Evolutionary conservation across 1,139 yeast genomes (phyloP), one percentile per base, ranked within the genome.

Genomic region (Suzukiozyma palmioleophila): DNA sequence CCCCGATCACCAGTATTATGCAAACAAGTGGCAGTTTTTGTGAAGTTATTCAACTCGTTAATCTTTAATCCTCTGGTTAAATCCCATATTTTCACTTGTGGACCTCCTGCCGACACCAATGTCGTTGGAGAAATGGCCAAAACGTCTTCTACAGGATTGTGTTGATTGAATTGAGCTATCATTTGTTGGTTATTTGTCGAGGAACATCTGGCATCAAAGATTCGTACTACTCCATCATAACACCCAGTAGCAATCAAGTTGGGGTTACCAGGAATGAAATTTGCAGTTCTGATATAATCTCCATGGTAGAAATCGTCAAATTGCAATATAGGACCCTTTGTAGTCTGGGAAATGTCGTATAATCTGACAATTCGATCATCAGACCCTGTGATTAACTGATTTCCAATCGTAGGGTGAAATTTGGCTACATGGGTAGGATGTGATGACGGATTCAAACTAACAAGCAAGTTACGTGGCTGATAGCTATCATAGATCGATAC

Each of bases 381-480:
- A 3, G 95, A 84, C 5, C 96, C 96, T 3, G 96, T 85, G 21
- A 89, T 69, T 43, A 92, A 63, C 44, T 85, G 84, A 35, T 87
- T 79, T 13, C 81, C 77, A 32, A 79, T 69, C 3, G 81, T 67
- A 9, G 94, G 89, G 52, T 87, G 92, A 63, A 88, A 92, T 57
- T 86, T 88, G n/a, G 97, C 89, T 22, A 90, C 96, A 55, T 87
- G 97, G 0, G 95, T 85, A 9, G 97, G 90, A 60, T 87, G 89
- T 14, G 82, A 67, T 1, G 94, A 82, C 3, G 97, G 96, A 42
- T 77, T 77, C 36, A 92, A 69, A 27, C 94, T 81, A 32, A 90
- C 87, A 42, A 92, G 69, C 32, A 89, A 70, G 18, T 87, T 81
- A 51, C 95, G 73, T 26, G 96, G 90, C 48, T 79, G 81, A 47